Evolutionary conservation across 2,329 filamentous ascomycete species (phyloP).

Genomic region (Alternaria alternata): DNA sequence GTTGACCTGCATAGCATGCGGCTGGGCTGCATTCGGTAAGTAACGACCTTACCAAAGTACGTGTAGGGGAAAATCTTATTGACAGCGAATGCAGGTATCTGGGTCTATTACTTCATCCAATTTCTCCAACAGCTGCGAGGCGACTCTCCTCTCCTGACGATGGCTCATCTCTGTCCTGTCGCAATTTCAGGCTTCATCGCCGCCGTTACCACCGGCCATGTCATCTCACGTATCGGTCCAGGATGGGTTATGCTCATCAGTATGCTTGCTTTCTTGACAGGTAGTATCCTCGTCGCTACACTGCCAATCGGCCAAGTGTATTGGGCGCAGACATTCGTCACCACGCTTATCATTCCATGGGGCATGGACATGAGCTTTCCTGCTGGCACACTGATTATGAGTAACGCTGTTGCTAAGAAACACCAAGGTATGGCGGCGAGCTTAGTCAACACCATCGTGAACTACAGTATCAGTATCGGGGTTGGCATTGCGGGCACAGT

Average conservation of each 20-base stretch:
- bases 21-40: conserved; percentile 48
- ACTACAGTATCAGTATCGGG: conserved; percentile 55
- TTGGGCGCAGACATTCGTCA: conserved; percentile 52
- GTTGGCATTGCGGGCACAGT: conserved; percentile 55
- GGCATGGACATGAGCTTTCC: conserved; percentile 56
- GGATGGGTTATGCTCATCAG: conserved; percentile 44
- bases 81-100: conserved; percentile 28
- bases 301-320: conserved; percentile 53
- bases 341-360: conserved; percentile 44
- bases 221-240: conserved; percentile 41
- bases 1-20: conserved; percentile 60
- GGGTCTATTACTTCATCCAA: conserved; percentile 45
- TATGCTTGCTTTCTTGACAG: conserved; percentile 43
- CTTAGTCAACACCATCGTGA: conserved; percentile 53
- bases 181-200: conserved; percentile 41
- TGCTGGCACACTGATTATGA: conserved; percentile 52
- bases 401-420: conserved; percentile 47
- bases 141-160: conserved; percentile 36
- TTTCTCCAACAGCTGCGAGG: conserved; percentile 37
- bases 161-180: conserved; percentile 39
- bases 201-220: conserved; percentile 40
- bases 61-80: not conserved
- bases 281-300: conserved; percentile 52
- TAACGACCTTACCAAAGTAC: not conserved
- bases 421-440: conserved; percentile 55